A percentile compares a stretch with the other conserved stretches of the same genome.
These are phyloP conservation scores for Sporothrix brunneoviolacea DNA, from an alignment of 2,329 filamentous ascomycete species.

Conservation along the genomic window DNA sequence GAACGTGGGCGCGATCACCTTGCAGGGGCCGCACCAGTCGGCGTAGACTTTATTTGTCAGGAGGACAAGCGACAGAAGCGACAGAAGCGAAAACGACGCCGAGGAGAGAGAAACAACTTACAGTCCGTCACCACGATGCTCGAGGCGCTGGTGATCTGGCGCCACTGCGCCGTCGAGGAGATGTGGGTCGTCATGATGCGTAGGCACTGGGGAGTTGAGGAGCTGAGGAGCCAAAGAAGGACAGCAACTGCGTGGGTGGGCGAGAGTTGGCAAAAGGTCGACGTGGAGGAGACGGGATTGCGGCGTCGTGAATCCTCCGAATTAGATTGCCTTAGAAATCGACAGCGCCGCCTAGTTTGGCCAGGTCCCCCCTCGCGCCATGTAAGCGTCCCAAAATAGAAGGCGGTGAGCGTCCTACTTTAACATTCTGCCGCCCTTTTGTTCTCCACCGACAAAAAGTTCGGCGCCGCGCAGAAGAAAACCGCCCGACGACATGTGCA, in stretches of 20 bases:
- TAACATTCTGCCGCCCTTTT: slow-evolving; percentile 21
- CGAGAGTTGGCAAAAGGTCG: background rate
- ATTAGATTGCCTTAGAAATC: slow-evolving; percentile 1
- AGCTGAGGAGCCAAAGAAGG: too few species aligned
- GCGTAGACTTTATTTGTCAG: slow-evolving; percentile 63
- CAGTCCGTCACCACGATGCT: slow-evolving; percentile 85
- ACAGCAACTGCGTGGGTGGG: too few species aligned
- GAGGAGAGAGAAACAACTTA: slow-evolving; percentile 29
- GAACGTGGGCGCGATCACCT: slow-evolving; percentile 83
- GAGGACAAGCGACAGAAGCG: slow-evolving; percentile 19
- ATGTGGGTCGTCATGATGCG: slow-evolving; percentile 51
- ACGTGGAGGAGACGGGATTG: background rate
- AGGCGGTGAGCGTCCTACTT: slow-evolving; percentile 20
- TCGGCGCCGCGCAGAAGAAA: background rate
- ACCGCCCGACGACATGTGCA: background rate
- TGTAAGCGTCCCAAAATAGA: slow-evolving; percentile 3
- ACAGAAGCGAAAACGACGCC: background rate
- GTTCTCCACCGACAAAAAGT: slow-evolving; percentile 14
- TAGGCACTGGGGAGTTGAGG: too few species aligned
- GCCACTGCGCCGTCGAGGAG: slow-evolving; percentile 63
- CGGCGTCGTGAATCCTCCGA: too few species aligned
- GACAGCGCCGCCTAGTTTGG: background rate
- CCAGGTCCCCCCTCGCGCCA: background rate
- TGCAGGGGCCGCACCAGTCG: slow-evolving; percentile 92
- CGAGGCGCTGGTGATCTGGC: slow-evolving; percentile 62